phyloP scores from a whole-genome alignment of 2,329 filamentous ascomycete genomes.

The Lecanoromycetidae sp. region DNA sequence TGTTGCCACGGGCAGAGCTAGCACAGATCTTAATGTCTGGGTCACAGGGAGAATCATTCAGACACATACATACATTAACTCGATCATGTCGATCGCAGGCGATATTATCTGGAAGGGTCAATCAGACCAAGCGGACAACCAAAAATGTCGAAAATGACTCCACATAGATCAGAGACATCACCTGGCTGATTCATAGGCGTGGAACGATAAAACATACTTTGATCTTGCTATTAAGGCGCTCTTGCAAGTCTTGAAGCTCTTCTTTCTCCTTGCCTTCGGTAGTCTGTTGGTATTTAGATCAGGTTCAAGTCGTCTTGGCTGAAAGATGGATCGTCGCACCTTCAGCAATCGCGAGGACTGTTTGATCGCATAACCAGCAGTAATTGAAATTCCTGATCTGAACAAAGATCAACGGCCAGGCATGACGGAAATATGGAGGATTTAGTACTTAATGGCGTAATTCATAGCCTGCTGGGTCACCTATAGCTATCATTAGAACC shows the following conservation, averaged over 20 bases:
- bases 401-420: neutral
- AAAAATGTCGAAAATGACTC: neutral
- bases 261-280: constrained; percentile 60
- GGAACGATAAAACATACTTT: constrained; percentile 40
- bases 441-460: constrained; percentile 62
- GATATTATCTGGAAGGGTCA: constrained; percentile 55
- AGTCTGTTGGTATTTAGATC: constrained; percentile 31
- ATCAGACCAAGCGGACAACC: neutral
- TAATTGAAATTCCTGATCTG: constrained; percentile 69
- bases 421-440: neutral
- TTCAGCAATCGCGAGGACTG: constrained; percentile 70
- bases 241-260: constrained; percentile 61
- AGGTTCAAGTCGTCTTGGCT: neutral
- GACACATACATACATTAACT: constrained; percentile 55
- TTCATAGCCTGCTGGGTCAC: constrained; percentile 72
- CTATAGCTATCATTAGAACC: constrained; percentile 27
- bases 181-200: neutral
- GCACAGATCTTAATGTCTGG: constrained; percentile 18
- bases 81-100: constrained; percentile 82
- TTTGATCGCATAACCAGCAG: constrained; percentile 70
- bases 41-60: neutral
- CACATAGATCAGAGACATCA: neutral
- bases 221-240: constrained; percentile 72
- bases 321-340: constrained; percentile 27
- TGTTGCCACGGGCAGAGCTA: constrained; percentile 60